Percentiles rank a stretch among this genome's conserved stretches.
Conservation (phyloP, 2,329 filamentous ascomycete genomes). For the Cercospora zeina region DNA sequence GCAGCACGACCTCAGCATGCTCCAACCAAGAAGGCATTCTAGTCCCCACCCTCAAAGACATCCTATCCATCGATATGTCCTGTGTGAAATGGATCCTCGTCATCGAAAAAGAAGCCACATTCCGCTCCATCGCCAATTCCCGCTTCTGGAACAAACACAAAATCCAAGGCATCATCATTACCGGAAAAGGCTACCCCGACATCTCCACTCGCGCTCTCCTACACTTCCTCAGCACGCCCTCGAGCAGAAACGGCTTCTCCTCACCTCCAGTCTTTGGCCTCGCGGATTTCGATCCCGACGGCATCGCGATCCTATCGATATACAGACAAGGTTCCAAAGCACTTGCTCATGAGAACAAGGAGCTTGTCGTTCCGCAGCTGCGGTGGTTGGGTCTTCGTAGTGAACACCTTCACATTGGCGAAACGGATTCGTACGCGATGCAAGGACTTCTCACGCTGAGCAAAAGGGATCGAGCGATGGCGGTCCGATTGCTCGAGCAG, state of each 20-base stretch:
- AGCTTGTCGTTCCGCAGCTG: conserved; percentile 54
- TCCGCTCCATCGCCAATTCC: conserved; percentile 63
- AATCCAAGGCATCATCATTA: conserved; percentile 66
- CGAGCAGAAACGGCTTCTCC: conserved; percentile 48
- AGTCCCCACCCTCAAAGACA: conserved; percentile 57
- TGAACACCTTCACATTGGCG: conserved; percentile 33
- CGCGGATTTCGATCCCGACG: conserved; percentile 76
- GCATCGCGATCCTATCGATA: conserved; percentile 69
- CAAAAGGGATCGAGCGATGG: conserved; percentile 59
- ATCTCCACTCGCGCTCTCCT: conserved; percentile 68
- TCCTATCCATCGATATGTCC: conserved; percentile 54
- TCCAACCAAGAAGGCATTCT: conserved; percentile 57
- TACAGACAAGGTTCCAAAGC: conserved; percentile 70
- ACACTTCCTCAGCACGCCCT: conserved; percentile 51
- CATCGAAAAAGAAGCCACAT: conserved; percentile 83
- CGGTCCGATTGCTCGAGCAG: conserved; percentile 52
- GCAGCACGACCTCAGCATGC: conserved; percentile 46
- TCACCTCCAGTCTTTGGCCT: conserved; percentile 60
- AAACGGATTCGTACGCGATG: conserved; percentile 33
- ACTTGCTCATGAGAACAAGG: conserved; percentile 59
- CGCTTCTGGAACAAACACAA: conserved; percentile 55
- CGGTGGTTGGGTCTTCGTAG: conserved; percentile 65
- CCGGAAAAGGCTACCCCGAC: conserved; percentile 81
- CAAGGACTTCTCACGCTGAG: conserved; percentile 56
- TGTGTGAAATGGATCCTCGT: conserved; percentile 65